Evolutionary conservation across 768 basidiomycete genomes (phyloP).

Genomic region (Gyrodon lividus): DNA sequence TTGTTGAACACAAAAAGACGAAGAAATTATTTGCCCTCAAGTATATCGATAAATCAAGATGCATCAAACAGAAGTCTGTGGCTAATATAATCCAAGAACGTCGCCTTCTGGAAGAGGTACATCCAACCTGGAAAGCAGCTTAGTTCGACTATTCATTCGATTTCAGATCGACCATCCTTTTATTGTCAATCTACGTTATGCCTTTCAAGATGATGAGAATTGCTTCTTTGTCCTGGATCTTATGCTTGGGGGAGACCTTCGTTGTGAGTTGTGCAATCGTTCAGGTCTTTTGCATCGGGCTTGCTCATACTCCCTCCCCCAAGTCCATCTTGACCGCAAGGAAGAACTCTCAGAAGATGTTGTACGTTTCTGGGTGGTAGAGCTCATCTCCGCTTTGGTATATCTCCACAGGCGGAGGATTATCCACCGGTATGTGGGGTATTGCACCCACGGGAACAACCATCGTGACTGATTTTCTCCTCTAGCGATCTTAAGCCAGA

Average conservation of each 20-base stretch:
- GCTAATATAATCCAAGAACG: constrained; percentile 95
- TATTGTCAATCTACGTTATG: constrained; percentile 87
- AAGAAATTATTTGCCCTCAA: constrained; percentile 94
- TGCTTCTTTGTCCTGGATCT: constrained; percentile 98
- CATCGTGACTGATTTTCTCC: constrained; percentile 10
- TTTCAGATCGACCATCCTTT: constrained; percentile 84
- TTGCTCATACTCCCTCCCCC: not conserved
- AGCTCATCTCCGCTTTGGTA: constrained; percentile 78
- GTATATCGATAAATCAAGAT: constrained; percentile 95
- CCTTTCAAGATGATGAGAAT: constrained; percentile 96
- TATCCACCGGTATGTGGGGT: constrained; percentile 77
- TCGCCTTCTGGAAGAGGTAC: constrained; percentile 86
- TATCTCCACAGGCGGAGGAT: constrained; percentile 92
- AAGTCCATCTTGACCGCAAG: constrained; percentile 83
- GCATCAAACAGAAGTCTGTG: constrained; percentile 87
- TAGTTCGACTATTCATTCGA: constrained; percentile 10
- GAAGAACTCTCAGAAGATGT: constrained; percentile 64
- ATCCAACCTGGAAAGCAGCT: constrained; percentile 3
- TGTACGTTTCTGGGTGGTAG: constrained; percentile 87
- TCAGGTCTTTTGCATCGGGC: not conserved
- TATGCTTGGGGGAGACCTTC: constrained; percentile 93
- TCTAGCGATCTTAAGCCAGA: constrained; percentile 93
- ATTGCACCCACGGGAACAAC: constrained; percentile 2
- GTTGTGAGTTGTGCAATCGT: constrained; percentile 56
- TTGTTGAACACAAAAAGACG: constrained; percentile 93